Conservation (phyloP, 768 basidiomycete genomes). For the Tylopilus cervinicoccineus region DNA sequence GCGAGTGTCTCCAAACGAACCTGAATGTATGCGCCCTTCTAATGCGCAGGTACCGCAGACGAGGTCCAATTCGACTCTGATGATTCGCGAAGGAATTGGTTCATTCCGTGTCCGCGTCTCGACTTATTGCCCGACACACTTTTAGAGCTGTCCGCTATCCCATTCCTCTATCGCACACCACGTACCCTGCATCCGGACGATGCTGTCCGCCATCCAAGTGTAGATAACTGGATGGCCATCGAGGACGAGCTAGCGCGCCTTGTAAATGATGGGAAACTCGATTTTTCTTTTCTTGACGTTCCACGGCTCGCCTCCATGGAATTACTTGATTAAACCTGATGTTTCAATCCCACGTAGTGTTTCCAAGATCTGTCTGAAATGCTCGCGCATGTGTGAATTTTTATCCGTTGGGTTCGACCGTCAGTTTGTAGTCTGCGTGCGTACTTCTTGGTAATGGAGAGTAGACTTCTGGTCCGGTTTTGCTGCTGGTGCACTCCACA, state of each 20-base stretch:
- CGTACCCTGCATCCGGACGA: background rate
- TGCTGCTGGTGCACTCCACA: too few relatives aligned
- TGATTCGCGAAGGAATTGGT: background rate
- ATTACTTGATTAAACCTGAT: constrained; percentile 7
- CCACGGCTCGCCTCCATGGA: constrained; percentile 15
- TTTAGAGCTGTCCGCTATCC: constrained; percentile 29
- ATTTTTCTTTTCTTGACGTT: constrained; percentile 26
- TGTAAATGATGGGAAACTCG: constrained; percentile 19
- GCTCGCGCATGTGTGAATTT: too few relatives aligned
- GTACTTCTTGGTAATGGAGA: too few relatives aligned
- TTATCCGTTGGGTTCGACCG: too few relatives aligned
- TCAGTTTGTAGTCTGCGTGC: too few relatives aligned
- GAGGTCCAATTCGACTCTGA: background rate
- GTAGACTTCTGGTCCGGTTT: too few relatives aligned
- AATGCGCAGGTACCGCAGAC: constrained; percentile 10
- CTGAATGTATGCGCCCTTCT: constrained; percentile 21
- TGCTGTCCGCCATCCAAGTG: background rate
- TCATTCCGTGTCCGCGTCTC: constrained; percentile 1
- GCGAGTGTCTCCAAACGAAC: background rate
- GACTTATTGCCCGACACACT: constrained; percentile 12
- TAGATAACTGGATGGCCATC: constrained; percentile 14
- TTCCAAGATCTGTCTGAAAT: background rate
- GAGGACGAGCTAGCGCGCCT: constrained; percentile 21
- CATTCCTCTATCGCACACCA: constrained; percentile 28
- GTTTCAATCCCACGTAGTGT: constrained; percentile 1